Conservation (phyloP, 805 yeast genomes). For the Ascoidea tarda region DNA sequence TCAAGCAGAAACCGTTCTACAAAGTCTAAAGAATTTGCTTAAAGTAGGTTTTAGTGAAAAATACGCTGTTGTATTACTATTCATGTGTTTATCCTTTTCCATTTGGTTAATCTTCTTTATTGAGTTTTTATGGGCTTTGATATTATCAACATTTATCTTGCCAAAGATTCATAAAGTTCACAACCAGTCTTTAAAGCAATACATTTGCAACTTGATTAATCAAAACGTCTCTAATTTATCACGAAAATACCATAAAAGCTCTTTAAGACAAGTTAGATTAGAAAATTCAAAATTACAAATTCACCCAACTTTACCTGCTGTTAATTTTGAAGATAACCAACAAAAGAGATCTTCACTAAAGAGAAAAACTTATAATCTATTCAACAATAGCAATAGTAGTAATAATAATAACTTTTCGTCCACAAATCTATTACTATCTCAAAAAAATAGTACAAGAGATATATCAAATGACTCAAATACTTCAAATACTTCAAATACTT, state of each 20-base stretch:
- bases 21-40: slow-evolving; percentile 14
- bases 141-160: slow-evolving; percentile 37
- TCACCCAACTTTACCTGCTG: slow-evolving; percentile 16
- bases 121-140: slow-evolving; percentile 37
- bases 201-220: slow-evolving; percentile 47
- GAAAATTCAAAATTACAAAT: slow-evolving; percentile 13
- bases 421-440: neutral
- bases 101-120: slow-evolving; percentile 61
- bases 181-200: slow-evolving; percentile 36
- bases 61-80: slow-evolving; percentile 59
- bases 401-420: too few relatives aligned
- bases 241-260: slow-evolving; percentile 20
- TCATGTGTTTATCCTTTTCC: slow-evolving; percentile 62
- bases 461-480: neutral
- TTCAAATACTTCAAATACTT: neutral
- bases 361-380: neutral
- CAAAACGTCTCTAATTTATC: slow-evolving; percentile 40
- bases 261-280: slow-evolving; percentile 14
- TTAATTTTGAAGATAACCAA: slow-evolving; percentile 1
- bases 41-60: slow-evolving; percentile 48
- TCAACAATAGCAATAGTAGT: neutral
- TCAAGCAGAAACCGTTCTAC: slow-evolving; percentile 16
- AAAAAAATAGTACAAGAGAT: too few relatives aligned
- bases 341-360: too few relatives aligned
- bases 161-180: slow-evolving; percentile 24